These are phyloP conservation scores for Naganishia cerealis DNA, from an alignment of 1,284 basidiomycete genomes.

Conservation along the genomic window DNA sequence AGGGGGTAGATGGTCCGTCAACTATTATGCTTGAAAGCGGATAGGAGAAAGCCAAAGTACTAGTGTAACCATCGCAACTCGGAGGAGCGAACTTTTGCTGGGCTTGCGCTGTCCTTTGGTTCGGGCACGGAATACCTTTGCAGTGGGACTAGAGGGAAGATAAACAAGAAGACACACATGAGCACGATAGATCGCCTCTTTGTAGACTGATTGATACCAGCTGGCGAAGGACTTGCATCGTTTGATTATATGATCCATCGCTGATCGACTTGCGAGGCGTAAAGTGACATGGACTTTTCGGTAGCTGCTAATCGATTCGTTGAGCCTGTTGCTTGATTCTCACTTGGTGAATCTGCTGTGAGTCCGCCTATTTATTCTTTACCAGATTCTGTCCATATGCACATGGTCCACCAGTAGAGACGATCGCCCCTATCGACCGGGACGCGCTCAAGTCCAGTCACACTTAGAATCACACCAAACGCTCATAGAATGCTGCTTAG, in stretches of 20 bases:
- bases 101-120: conserved; percentile 2
- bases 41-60: neutral
- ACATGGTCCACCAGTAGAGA: no score
- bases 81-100: conserved; percentile 15
- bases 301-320: no score
- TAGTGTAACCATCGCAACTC: conserved; percentile 13
- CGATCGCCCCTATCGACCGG: no score
- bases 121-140: conserved; percentile 13
- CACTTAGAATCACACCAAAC: no score
- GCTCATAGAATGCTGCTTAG: no score
- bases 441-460: no score
- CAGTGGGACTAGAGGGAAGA: neutral
- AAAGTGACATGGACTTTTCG: no score
- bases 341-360: no score
- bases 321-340: no score
- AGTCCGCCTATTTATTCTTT: no score
- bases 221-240: conserved; percentile 8
- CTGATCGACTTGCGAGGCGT: neutral
- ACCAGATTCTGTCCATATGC: no score
- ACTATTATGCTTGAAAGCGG: neutral
- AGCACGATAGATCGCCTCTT: neutral
- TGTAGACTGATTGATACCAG: no score
- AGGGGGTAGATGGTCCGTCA: neutral
- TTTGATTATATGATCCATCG: neutral
- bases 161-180: neutral